A percentile compares a stretch with the other conserved stretches of the same genome.
phyloP scores from a whole-genome alignment of 2,329 filamentous ascomycete species.

The Mariannaea sp. region DNA sequence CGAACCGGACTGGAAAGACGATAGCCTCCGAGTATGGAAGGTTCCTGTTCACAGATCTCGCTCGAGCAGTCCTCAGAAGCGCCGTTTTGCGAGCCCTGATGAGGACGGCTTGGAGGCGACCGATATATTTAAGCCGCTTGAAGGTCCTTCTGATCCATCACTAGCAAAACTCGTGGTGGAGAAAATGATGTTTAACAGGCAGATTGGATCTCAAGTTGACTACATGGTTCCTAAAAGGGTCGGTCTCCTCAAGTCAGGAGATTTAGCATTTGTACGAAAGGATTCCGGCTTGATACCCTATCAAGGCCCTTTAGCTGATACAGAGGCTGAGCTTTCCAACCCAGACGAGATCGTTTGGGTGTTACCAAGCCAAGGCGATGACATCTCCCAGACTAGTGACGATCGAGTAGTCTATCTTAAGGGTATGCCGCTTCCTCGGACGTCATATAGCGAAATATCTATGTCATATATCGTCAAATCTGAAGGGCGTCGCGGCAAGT shows the following conservation, averaged over 20 bases:
- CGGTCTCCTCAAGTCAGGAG: slow-evolving; percentile 37
- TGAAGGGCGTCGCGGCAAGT: slow-evolving; percentile 78
- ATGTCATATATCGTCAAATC: slow-evolving; percentile 87
- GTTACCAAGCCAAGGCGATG: slow-evolving; percentile 29
- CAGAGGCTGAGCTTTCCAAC: slow-evolving; percentile 26
- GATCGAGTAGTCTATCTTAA: slow-evolving; percentile 28
- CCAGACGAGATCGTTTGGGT: slow-evolving; percentile 38
- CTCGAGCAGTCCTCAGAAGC: slow-evolving; percentile 45
- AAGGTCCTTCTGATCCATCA: slow-evolving; percentile 38
- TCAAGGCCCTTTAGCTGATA: slow-evolving; percentile 57
- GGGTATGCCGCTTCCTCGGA: slow-evolving; percentile 63
- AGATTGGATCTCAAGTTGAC: slow-evolving; percentile 30
- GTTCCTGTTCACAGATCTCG: slow-evolving; percentile 56
- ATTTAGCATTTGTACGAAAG: slow-evolving; percentile 61
- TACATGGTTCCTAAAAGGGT: slow-evolving; percentile 36
- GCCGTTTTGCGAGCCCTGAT: slow-evolving; percentile 34
- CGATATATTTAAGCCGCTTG: slow-evolving; percentile 23
- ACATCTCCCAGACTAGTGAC: slow-evolving; percentile 8
- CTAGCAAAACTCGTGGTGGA: slow-evolving; percentile 42
- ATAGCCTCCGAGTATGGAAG: slow-evolving; percentile 83
- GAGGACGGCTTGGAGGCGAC: slow-evolving; percentile 9
- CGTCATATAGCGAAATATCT: slow-evolving; percentile 67
- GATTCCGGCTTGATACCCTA: slow-evolving; percentile 72
- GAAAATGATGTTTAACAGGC: slow-evolving; percentile 44
- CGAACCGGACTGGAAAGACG: slow-evolving; percentile 74